Percentiles rank a stretch among this genome's conserved stretches.
phyloP scores from a whole-genome alignment of 768 basidiomycete genomes.

The Boletus rubescentipes region DNA sequence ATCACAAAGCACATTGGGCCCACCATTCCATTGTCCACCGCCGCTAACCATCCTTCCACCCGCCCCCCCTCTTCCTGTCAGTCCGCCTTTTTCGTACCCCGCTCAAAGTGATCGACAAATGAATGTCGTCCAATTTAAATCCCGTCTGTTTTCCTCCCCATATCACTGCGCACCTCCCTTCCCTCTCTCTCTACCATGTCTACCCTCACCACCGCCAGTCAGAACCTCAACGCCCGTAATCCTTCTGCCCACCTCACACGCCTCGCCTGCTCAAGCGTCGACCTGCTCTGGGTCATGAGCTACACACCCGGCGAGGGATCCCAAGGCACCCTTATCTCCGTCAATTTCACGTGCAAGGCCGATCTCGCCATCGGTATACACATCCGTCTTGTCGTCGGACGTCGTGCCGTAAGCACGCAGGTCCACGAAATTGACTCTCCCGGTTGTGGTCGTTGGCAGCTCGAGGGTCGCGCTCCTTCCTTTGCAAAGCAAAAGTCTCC shows the following conservation, averaged over 20 bases:
- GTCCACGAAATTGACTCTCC: constrained; percentile 53
- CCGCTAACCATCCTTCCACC: background rate
- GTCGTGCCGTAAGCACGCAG: constrained; percentile 63
- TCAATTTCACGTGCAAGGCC: constrained; percentile 43
- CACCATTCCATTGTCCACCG: constrained; percentile 10
- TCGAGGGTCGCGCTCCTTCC: constrained; percentile 60
- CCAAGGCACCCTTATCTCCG: constrained; percentile 59
- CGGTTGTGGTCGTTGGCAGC: constrained; percentile 58
- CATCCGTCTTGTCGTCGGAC: constrained; percentile 74
- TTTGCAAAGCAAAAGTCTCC: constrained; percentile 41
- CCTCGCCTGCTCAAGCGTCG: constrained; percentile 46
- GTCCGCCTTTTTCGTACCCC: constrained; percentile 15
- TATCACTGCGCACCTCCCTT: background rate
- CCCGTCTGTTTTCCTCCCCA: constrained; percentile 1
- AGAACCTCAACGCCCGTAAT: constrained; percentile 13
- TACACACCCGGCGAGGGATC: constrained; percentile 67
- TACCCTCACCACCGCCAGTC: constrained; percentile 4
- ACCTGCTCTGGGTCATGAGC: constrained; percentile 62
- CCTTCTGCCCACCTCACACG: constrained; percentile 14
- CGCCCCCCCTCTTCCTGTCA: background rate
- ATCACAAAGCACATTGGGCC: constrained; percentile 9
- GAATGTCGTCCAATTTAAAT: constrained; percentile 27
- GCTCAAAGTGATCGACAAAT: constrained; percentile 25
- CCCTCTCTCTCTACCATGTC: constrained; percentile 2
- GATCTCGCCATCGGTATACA: constrained; percentile 39